Evolutionary conservation across 352 stramenopile genomes (phyloP), one percentile per base, ranked within the genome.

Genomic region (Phytophthora pinifolia): DNA sequence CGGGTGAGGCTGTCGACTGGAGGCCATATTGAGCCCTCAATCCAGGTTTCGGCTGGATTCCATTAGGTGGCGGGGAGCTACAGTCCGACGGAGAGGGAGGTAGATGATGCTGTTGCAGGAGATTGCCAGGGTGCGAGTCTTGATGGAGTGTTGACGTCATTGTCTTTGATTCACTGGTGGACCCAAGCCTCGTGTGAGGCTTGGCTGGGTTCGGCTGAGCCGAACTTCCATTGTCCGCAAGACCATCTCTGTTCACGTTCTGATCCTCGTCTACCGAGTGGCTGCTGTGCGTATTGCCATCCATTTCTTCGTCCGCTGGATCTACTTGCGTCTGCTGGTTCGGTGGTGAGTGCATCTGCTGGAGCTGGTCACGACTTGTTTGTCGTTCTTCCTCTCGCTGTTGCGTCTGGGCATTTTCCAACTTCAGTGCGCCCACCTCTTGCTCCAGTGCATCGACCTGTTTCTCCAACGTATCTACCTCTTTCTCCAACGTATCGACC

Each of bases 381-480:
- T 55, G 44, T 15, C 25, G 20, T 20, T 59, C 36, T 45, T 51
- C 17, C 6, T 42, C 42, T 50, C 44, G 20, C 6, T 58, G 14
- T 13, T 41, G 44, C 35, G 13, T 41, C 38, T 54, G 38, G 1
- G 30, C 33, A 25, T 63, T 71, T 9, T 66, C 52, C 14, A 20
- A 36, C 25, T 58, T 44, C 0, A 53, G 13, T 44, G 47, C 54
- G 41, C 52, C 41, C 22, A 59, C 17, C 9, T 68, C 34, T 33
- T 58, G 20, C 27, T 66, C 34, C 37, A 66, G 42, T 1, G n/a
- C 39, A 2, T 66, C 54, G 1, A 64, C 36, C 22, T 68, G 20
- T 17, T 57, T 55, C 41, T 72, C 32, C 42, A 72, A 38, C 22
- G 18, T 22, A 20, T 69, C 55, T 3, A 72, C 36, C 22, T 68